Conservation (phyloP, 140 eudicot genomes). For the Erigeron philadelphicus region DNA sequence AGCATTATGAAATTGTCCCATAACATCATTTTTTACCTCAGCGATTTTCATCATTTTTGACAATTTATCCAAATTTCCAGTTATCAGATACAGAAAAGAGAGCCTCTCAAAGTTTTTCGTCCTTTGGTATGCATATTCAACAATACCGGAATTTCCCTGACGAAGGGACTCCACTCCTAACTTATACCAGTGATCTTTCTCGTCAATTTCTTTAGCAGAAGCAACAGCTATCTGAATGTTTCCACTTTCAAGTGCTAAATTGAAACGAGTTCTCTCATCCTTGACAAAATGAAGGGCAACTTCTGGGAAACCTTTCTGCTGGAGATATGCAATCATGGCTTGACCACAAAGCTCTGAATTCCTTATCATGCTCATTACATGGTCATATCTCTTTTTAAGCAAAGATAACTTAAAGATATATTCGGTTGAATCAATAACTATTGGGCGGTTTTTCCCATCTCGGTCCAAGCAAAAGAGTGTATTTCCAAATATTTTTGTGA, state of each 20-base stretch:
- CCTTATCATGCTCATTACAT: conserved; percentile 77
- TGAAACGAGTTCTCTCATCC: conserved; percentile 72
- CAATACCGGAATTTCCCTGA: conserved; percentile 88
- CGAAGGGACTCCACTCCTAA: conserved; percentile 92
- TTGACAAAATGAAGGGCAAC: conserved; percentile 84
- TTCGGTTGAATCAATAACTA: conserved; percentile 70
- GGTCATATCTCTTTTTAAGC: conserved; percentile 62
- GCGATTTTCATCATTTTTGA: conserved; percentile 91
- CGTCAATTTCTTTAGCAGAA: conserved; percentile 82
- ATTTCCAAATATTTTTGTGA: conserved; percentile 62
- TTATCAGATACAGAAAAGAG: conserved; percentile 68
- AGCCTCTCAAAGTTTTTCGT: conserved; percentile 83
- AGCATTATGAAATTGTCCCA: conserved; percentile 69
- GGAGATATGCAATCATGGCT: conserved; percentile 91
- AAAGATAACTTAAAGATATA: conserved; percentile 62
- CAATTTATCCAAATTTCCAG: conserved; percentile 68
- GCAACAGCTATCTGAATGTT: conserved; percentile 76
- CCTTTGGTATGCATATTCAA: conserved; percentile 82
- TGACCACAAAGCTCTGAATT: conserved; percentile 82
- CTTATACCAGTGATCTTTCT: conserved; percentile 84
- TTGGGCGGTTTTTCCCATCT: conserved; percentile 68
- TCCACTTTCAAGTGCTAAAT: conserved; percentile 82
- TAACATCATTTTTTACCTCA: conserved; percentile 68
- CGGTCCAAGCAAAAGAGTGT: conserved; percentile 76
- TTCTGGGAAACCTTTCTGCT: conserved; percentile 89